Evolutionary conservation across 306 rosid genomes (phyloP).

Genomic region (Dryas octopetala): DNA sequence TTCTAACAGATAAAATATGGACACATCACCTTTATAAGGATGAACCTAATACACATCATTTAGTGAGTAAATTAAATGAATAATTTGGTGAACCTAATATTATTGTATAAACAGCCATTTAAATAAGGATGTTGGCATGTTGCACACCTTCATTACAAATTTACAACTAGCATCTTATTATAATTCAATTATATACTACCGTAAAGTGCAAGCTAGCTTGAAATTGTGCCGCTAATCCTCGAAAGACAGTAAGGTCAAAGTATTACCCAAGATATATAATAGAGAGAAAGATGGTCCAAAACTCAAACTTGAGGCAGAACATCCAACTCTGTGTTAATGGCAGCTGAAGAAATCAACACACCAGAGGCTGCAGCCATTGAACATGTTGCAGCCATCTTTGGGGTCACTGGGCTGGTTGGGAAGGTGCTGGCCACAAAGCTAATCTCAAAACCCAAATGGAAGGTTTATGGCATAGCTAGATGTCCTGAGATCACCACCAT

Average conservation of each 20-base stretch:
- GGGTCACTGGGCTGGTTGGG: slow-evolving; percentile 88
- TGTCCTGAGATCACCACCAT: slow-evolving; percentile 29
- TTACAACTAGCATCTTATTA: slow-evolving; percentile 6
- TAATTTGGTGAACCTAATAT: too few species aligned
- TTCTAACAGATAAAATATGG: too few species aligned
- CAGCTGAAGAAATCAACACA: slow-evolving; percentile 21
- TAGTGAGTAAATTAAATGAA: too few species aligned
- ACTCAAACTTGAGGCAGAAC: slow-evolving; percentile 24
- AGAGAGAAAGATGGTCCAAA: neutral
- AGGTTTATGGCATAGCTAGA: slow-evolving; percentile 86
- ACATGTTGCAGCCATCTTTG: slow-evolving; percentile 74
- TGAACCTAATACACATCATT: too few species aligned
- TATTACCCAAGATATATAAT: neutral
- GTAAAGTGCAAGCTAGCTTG: neutral
- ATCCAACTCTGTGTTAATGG: slow-evolving; percentile 37
- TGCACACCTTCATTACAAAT: neutral
- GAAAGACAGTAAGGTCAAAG: neutral
- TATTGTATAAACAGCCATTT: neutral
- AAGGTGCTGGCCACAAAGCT: slow-evolving; percentile 60
- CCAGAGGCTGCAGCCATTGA: slow-evolving; percentile 24
- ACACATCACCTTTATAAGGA: too few species aligned
- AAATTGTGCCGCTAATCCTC: slow-evolving; percentile 1
- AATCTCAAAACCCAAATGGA: slow-evolving; percentile 55
- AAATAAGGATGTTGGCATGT: neutral
- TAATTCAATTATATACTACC: neutral